phyloP scores from a whole-genome alignment of 495 filamentous ascomycete genomes.

The Podospora pseudocomata region DNA sequence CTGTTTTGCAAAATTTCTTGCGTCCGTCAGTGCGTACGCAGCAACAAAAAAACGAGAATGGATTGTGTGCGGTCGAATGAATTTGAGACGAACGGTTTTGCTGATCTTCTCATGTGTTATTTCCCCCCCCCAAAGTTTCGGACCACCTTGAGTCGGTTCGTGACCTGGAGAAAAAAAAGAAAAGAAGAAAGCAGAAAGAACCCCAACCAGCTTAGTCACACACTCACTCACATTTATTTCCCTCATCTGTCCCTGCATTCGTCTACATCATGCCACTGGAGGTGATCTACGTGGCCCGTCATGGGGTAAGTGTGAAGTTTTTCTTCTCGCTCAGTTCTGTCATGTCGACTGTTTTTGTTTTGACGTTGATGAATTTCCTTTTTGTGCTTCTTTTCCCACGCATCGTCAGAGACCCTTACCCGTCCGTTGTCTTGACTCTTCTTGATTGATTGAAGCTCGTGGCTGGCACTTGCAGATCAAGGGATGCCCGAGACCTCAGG shows the following conservation, averaged over 20 bases:
- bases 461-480: not conserved
- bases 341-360: not conserved
- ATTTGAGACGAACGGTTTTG: not conserved
- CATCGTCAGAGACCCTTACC: not conserved
- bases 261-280: conserved; percentile 52
- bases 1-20: not conserved
- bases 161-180: not conserved
- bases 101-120: not conserved
- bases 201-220: no score
- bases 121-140: not conserved
- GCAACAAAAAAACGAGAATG: not conserved
- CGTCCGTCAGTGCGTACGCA: not conserved
- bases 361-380: not conserved
- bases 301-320: conserved; percentile 66
- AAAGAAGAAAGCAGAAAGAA: not conserved
- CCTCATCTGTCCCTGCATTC: conserved; percentile 3
- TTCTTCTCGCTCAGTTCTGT: not conserved
- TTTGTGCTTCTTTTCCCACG: not conserved
- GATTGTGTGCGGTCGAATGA: no score
- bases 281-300: conserved; percentile 79
- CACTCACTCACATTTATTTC: not conserved
- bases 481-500: not conserved
- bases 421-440: not conserved
- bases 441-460: not conserved
- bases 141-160: not conserved